Evolutionary conservation across 2,329 filamentous ascomycete genomes (phyloP), one percentile per base, ranked within the genome.

Genomic region (Xylariomycetidae sp.): DNA sequence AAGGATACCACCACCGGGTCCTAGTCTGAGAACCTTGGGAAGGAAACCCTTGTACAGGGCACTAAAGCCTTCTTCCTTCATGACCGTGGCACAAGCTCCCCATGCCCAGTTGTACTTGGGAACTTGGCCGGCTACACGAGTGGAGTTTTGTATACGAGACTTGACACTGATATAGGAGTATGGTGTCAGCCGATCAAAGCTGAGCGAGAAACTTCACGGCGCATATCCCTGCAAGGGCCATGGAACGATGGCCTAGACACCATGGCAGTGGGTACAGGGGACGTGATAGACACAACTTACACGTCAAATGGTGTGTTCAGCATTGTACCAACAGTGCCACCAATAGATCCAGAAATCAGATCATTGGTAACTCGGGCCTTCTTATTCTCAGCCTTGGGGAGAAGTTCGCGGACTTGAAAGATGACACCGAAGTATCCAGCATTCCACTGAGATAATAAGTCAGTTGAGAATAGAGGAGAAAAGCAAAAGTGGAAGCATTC

Each of bases 81-180:
- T 81, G 40, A 98, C 87, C 6, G 86, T 92, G 36, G 76, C 82
- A 31, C 96, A 71, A 15, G 88, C 81, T 29, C 88, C 86, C 77
- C 82, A 95, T 19, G 92, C 92, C 92, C 92, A 98, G 77, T 97
- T 96, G 72, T 98, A 98, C 75, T 98, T 98, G 57, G 86, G 86
- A 15, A 80, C 66, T 34, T 77, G 71, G 5, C 92, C 92, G n/a
- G 84, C 61, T 25, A 94, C 69, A 71, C 85, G 90, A 47, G 85
- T 74, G 36, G 79, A 88, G 68, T 98, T 98, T 66, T 98, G 92
- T 49, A 98, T 98, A 44, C 92, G 83, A 47, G 86, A 94, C 77
- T 98, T 98, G 67, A 97, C 89, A n/a, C n/a, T n/a, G n/a, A n/a
- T n/a, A n/a, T n/a, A n/a, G n/a, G n/a, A n/a, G n/a, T 17, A 23